Base-by-base conservation (phyloP, 2,329 filamentous ascomycete species). In the Exophiala alcalophila region DNA sequence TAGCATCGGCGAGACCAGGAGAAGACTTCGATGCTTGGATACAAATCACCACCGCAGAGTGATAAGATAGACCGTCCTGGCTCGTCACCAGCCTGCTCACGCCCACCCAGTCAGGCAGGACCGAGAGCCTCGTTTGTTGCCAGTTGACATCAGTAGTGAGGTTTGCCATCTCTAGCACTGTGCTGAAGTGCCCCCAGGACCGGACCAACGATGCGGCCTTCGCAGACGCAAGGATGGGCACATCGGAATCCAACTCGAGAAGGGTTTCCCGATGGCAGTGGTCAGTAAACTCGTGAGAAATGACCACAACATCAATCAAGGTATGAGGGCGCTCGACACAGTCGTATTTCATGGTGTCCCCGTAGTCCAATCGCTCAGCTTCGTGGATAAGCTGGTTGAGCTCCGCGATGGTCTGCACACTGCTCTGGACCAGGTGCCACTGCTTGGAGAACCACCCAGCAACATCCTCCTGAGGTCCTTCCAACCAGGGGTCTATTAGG, bases 271-370 rank as follows among this genome's bases (percentile, higher is more conserved):
- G 68, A 55, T 84, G 80, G 60, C 79, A 83, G 57, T 83, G 81
- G 56, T 84, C 80, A 1, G 80, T 83, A 53, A 84, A 84, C 58
- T 84, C 80, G 57, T 84, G 80, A 11, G 71, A 77, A 21, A 84
- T 68, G 19, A 70, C 68, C 2, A 84, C 77, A 2, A 65, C 73
- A 57, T 84, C 80, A 20, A 84, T 72, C 30, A 69, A 66, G 9
- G 64, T 65, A 18, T 37, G 35, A 25, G 10, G 10, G 10, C 18
- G 9, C 14, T 14, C 12, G 18, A 21, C 19, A 14, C 14, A n/a
- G 15, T 16, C 16, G 12, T 18, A 15, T 19, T 20, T 21, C 3
- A 8, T 12, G 15, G 1, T 58, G 57, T 10, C 60, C 4, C 37
- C 19, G 59, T 19, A 63, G 60, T 24, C 68, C 49, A 41, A 30